Conservation (phyloP, 2,329 filamentous ascomycete genomes). For the Aspergillus transmontanensis region DNA sequence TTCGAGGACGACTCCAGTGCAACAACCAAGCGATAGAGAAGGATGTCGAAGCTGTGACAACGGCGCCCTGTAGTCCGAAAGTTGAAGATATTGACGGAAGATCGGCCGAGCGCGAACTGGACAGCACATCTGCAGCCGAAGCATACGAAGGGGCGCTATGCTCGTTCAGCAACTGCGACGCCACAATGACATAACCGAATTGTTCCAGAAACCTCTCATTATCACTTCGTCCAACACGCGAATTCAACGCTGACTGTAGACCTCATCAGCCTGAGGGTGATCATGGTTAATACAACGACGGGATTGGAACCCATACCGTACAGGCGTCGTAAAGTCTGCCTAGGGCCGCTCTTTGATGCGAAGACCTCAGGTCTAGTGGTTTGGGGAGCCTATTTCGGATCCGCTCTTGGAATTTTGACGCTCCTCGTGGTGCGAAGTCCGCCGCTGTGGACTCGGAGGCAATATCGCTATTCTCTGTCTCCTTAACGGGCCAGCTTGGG, state of each 20-base stretch:
- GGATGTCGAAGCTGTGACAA: constrained; percentile 64
- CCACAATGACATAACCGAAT: constrained; percentile 90
- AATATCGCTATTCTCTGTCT: constrained; percentile 32
- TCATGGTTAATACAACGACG: not conserved
- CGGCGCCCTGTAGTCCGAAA: constrained; percentile 66
- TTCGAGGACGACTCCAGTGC: constrained; percentile 68
- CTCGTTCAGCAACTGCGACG: constrained; percentile 82
- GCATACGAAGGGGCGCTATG: constrained; percentile 45
- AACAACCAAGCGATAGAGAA: constrained; percentile 68
- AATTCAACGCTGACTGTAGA: constrained; percentile 36
- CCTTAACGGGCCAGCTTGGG: constrained; percentile 40
- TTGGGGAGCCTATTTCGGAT: constrained; percentile 53
- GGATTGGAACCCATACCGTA: constrained; percentile 42
- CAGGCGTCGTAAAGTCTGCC: constrained; percentile 49
- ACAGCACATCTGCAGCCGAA: constrained; percentile 37
- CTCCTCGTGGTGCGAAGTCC: constrained; percentile 55
- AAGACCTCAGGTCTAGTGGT: constrained; percentile 44
- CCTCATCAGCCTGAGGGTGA: not conserved
- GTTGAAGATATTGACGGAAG: constrained; percentile 42
- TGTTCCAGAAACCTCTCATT: constrained; percentile 86
- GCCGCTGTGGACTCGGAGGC: constrained; percentile 29
- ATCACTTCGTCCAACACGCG: constrained; percentile 69
- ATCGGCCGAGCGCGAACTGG: constrained; percentile 32
- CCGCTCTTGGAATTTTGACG: constrained; percentile 51
- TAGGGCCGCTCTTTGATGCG: constrained; percentile 34